Evolutionary conservation across 1,284 basidiomycete species (phyloP).

Genomic region (Hemileccinum hortonii): DNA sequence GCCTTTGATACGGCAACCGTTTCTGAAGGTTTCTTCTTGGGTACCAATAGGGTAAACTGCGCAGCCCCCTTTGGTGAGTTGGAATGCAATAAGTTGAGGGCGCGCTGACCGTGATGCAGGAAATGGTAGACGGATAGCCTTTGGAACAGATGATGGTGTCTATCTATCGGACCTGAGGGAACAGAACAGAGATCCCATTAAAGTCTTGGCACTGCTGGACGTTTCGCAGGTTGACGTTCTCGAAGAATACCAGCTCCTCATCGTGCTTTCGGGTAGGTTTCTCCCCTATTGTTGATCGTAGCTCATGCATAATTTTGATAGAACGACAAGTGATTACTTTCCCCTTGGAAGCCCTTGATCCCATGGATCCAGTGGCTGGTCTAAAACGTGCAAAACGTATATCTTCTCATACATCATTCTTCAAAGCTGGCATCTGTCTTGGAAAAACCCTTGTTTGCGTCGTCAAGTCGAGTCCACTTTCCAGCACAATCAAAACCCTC

Average conservation of each 20-base stretch:
- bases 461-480: constrained; percentile 92
- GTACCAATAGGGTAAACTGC: constrained; percentile 86
- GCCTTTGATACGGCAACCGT: constrained; percentile 88
- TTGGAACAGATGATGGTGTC: constrained; percentile 96
- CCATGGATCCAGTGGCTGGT: constrained; percentile 86
- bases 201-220: constrained; percentile 86
- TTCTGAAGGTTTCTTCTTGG: constrained; percentile 86
- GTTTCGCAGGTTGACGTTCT: constrained; percentile 96
- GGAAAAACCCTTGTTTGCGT: constrained; percentile 96
- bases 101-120: constrained; percentile 45
- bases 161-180: constrained; percentile 89
- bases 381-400: constrained; percentile 94
- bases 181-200: constrained; percentile 78
- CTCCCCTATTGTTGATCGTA: background rate
- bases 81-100: constrained; percentile 1
- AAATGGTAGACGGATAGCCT: constrained; percentile 85
- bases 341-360: constrained; percentile 90
- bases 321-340: constrained; percentile 97
- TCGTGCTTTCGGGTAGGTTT: constrained; percentile 85
- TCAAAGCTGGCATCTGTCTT: constrained; percentile 94
- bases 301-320: constrained; percentile 30
- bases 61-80: constrained; percentile 90
- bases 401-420: constrained; percentile 95
- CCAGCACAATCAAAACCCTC: constrained; percentile 96
- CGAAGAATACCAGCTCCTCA: constrained; percentile 93